Percentiles rank a stretch among this genome's conserved stretches.
Evolutionary conservation across 495 filamentous ascomycete species (phyloP).

Genomic region (Jackrogersella multiformis): DNA sequence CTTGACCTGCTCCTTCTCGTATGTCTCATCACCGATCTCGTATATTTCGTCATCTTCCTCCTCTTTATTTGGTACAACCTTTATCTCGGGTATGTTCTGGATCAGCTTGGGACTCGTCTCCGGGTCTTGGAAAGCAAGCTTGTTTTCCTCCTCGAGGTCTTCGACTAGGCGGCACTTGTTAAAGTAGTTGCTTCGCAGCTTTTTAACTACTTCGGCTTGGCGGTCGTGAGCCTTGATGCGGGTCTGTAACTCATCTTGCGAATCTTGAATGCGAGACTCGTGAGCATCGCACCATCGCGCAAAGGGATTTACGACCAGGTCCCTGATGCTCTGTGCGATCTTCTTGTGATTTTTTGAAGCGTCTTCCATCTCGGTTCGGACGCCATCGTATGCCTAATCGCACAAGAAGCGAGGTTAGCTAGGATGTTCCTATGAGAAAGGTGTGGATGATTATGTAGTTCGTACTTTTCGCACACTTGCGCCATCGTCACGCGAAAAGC

Average conservation of each 20-base stretch:
- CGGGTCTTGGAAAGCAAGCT: conserved; percentile 93
- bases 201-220: conserved; percentile 88
- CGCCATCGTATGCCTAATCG: conserved; percentile 88
- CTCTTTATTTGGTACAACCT: conserved; percentile 59
- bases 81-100: conserved; percentile 65
- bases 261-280: conserved; percentile 86
- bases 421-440: background rate
- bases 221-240: conserved; percentile 92
- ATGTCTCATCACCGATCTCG: conserved; percentile 90
- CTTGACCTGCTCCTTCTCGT: conserved; percentile 85
- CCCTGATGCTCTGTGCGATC: conserved; percentile 93
- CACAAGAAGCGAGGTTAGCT: conserved; percentile 29
- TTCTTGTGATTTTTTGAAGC: conserved; percentile 90
- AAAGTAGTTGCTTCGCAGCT: conserved; percentile 94
- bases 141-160: conserved; percentile 97
- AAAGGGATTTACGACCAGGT: conserved; percentile 94
- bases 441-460: conserved; percentile 13
- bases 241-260: conserved; percentile 89
- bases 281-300: conserved; percentile 95
- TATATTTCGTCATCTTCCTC: conserved; percentile 75
- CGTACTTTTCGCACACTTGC: conserved; percentile 92
- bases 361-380: conserved; percentile 93
- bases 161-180: conserved; percentile 97
- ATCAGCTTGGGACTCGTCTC: conserved; percentile 59
- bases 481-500: conserved; percentile 93